Evolutionary conservation across 495 filamentous ascomycete genomes (phyloP), one percentile per base, ranked within the genome.

Genomic region (Niebla homalea): DNA sequence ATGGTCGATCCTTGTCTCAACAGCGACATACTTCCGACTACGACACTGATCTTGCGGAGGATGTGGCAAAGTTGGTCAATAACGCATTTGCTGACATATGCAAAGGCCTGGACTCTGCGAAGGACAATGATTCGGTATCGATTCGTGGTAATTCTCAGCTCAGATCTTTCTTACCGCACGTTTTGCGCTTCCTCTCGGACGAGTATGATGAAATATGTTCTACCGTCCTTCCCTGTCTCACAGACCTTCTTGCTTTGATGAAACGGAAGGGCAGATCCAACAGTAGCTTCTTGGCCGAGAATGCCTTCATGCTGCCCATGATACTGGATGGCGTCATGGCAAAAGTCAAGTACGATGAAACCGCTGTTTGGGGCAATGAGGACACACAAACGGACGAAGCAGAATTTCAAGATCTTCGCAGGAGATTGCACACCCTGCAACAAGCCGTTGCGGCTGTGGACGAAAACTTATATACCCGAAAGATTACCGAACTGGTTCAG

Each of bases 161-260:
- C 25, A 83, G 84, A 58, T 73, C 73, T 40, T 95, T 99, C 63
- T 66, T 93, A 41, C 87, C 89, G 2, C 78, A 85, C 46, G 73
- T 97, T 18, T 69, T 99, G 23, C 84, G 89, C 35, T 94, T 94
- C 70, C 93, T 99, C 63, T 85, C 87, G 20, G 93, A 99, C 61
- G 89, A 99, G 66, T 99, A 87, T 59, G 92, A 99, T 64, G 92
- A 99, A 62, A 80, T 97, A 51, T 96, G 90, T 66, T 90, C 89
- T 37, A 90, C 86, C 6, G 85, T 96, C 48, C 93, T 97, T 54
- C 81, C 88, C 15, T 88, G 85, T 39, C 78, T 95, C 36, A 90
- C 83, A 35, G 92, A 99, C 55, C 75, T 96, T 43, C 75, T 99
- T 42, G 84, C 83, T 42, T 85, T 89, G 62, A 76, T 95, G 47